Base-by-base conservation (phyloP, 148 eudicot genomes). In the Camellia japonica region DNA sequence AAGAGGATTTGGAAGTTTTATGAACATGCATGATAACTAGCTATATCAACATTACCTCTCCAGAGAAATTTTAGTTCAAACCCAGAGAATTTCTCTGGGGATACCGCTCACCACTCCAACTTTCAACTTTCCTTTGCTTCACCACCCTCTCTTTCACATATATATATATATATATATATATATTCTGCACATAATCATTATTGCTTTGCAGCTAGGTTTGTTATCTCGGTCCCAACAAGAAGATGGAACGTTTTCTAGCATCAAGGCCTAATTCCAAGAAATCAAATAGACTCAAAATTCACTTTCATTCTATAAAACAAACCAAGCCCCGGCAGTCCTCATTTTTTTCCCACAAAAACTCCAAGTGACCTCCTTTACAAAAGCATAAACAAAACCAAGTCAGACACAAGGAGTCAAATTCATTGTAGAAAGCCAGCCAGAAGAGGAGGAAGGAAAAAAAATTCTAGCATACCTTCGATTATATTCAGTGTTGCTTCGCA, bases 401-500 rank as follows among this genome's bases (percentile, higher is more conserved):
- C 10, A n/a, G 58, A 78, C 60, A 41, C 16, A 54, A 38, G 23
- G 5, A 80, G 49, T 51, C 76, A 41, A 19, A 63, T 4, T 49
- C 14, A 43, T 69, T 5, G 78, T 58, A n/a, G 30, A 75, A 67
- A 69, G 11, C 10, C 73, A 18, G 55, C 52, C 43, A 16, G 20
- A 75, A 19, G n/a, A 55, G 59, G 20, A 74, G 54, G 11, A 7
- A 54, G 41, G 47, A 47, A 30, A 70, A n/a, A 47, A 30, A n/a
- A 70, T 1, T 6, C 58, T 16, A 78, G 54, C 52, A 56, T 85
- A 92, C 97, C 91, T 91, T 71, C 58, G 77, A 73, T 41, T 62
- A 55, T 72, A 46, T 68, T 78, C 82, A 74, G 79, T 68, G 66
- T 73, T 79, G 82, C 86, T n/a, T n/a, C 85, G 93, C 68, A 93